Percentiles rank a stretch among this genome's conserved stretches.
Evolutionary conservation across 352 stramenopile genomes (phyloP).

Genomic region (Phytopythium kandeliae): DNA sequence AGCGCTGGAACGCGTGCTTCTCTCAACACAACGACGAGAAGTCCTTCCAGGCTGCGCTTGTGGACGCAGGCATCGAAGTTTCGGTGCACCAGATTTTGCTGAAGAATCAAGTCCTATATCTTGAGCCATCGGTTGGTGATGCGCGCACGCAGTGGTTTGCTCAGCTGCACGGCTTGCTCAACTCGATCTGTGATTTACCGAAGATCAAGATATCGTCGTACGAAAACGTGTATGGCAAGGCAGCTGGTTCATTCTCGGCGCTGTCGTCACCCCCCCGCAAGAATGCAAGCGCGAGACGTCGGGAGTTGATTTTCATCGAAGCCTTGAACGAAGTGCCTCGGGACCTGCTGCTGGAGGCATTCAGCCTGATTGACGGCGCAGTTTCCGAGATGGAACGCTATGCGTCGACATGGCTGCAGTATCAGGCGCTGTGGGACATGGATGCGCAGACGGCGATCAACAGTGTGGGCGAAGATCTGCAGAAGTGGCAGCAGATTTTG

Average conservation of each 20-base stretch:
- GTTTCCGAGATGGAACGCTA: slow-evolving; percentile 90
- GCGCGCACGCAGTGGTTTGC: slow-evolving; percentile 86
- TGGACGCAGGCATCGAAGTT: slow-evolving; percentile 34
- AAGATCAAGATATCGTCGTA: slow-evolving; percentile 86
- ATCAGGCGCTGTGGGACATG: slow-evolving; percentile 99
- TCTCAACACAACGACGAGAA: slow-evolving; percentile 57
- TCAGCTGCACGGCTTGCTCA: slow-evolving; percentile 92
- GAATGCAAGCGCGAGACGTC: slow-evolving; percentile 41
- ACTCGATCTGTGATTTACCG: slow-evolving; percentile 91
- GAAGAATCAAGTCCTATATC: slow-evolving; percentile 95
- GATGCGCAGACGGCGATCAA: slow-evolving; percentile 92
- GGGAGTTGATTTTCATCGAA: slow-evolving; percentile 72
- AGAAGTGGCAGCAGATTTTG: slow-evolving; percentile 97
- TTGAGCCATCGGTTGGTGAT: slow-evolving; percentile 93
- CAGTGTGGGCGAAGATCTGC: slow-evolving; percentile 91
- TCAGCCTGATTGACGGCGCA: slow-evolving; percentile 63
- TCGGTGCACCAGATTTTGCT: slow-evolving; percentile 92
- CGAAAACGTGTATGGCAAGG: slow-evolving; percentile 82
- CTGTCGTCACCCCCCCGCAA: slow-evolving; percentile 60
- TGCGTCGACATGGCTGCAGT: slow-evolving; percentile 96
- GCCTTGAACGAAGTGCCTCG: slow-evolving; percentile 47
- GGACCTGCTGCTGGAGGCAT: slow-evolving; percentile 72
- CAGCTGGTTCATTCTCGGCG: slow-evolving; percentile 30
- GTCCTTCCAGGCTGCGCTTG: slow-evolving; percentile 32
- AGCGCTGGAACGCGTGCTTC: slow-evolving; percentile 73